These are phyloP conservation scores for Zalaria obscura DNA, from an alignment of 2,329 filamentous ascomycete species.

Conservation along the genomic window DNA sequence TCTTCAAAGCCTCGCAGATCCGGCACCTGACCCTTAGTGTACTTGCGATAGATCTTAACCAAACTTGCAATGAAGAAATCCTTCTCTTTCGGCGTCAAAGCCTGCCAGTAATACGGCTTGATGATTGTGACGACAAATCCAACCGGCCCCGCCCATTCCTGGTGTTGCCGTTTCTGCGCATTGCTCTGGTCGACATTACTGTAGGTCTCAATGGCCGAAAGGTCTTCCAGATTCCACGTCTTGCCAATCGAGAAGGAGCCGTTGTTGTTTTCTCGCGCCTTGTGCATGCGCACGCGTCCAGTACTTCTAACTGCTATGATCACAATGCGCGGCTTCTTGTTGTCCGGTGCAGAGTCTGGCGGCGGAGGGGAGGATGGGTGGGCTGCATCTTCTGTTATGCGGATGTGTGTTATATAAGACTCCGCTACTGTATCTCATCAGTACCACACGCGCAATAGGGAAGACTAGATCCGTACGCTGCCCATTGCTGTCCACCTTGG, in stretches of 20 bases:
- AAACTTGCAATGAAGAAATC: constrained; percentile 96
- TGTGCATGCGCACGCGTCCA: constrained; percentile 87
- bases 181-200: constrained; percentile 34
- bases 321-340: constrained; percentile 81
- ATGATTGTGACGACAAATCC: constrained; percentile 81
- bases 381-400: constrained; percentile 72
- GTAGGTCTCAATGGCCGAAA: constrained; percentile 72
- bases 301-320: constrained; percentile 88
- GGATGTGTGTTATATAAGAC: constrained; percentile 96
- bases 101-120: constrained; percentile 96
- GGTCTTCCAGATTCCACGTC: constrained; percentile 91
- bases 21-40: constrained; percentile 74
- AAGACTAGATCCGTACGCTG: constrained; percentile 47
- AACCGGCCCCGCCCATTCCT: constrained; percentile 65
- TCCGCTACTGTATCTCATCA: constrained; percentile 48
- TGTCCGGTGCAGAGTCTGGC: constrained; percentile 54
- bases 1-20: constrained; percentile 71
- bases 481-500: constrained; percentile 75
- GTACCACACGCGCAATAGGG: background rate
- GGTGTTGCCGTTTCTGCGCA: constrained; percentile 39
- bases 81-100: constrained; percentile 87
- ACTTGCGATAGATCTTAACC: constrained; percentile 93
- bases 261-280: constrained; percentile 88
- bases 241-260: constrained; percentile 95
- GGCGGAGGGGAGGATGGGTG: constrained; percentile 77